These are phyloP conservation scores for Alternaria longipes DNA, from an alignment of 2,329 filamentous ascomycete genomes.

Conservation along the genomic window DNA sequence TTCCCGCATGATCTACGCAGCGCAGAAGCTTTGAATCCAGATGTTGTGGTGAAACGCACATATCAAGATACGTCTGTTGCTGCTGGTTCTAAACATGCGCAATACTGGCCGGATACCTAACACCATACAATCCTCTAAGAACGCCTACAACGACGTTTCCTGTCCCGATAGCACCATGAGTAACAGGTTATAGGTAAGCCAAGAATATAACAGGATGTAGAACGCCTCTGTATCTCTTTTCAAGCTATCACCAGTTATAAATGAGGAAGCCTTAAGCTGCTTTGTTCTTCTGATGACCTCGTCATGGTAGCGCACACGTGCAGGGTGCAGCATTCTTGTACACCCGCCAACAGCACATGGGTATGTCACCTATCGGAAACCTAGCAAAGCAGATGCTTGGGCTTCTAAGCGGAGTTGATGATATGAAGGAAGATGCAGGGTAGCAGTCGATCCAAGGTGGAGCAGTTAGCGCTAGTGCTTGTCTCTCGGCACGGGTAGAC, in stretches of 20 bases:
- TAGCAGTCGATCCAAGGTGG: slow-evolving; percentile 11
- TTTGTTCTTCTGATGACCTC: neutral
- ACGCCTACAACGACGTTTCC: slow-evolving; percentile 9
- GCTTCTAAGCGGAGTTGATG: no score
- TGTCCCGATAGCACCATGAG: slow-evolving; percentile 8
- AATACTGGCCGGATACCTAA: neutral
- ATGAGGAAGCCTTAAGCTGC: neutral
- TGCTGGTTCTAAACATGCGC: neutral
- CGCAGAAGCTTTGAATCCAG: neutral
- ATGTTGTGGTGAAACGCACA: no score
- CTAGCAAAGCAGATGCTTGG: neutral
- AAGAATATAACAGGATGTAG: neutral
- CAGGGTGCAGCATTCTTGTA: neutral
- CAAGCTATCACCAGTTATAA: neutral
- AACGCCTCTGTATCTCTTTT: neutral
- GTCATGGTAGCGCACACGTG: neutral
- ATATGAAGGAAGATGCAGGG: slow-evolving; percentile 9
- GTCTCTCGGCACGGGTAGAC: slow-evolving; percentile 27
- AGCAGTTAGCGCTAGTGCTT: slow-evolving; percentile 22
- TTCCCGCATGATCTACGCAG: neutral
- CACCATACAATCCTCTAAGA: slow-evolving; percentile 5
- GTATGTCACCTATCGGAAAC: neutral
- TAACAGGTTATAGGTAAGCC: slow-evolving; percentile 11
- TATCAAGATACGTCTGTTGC: no score
- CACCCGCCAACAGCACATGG: neutral